phyloP scores from a whole-genome alignment of 208 protist genomes.

The Leishmania aethiopica region DNA sequence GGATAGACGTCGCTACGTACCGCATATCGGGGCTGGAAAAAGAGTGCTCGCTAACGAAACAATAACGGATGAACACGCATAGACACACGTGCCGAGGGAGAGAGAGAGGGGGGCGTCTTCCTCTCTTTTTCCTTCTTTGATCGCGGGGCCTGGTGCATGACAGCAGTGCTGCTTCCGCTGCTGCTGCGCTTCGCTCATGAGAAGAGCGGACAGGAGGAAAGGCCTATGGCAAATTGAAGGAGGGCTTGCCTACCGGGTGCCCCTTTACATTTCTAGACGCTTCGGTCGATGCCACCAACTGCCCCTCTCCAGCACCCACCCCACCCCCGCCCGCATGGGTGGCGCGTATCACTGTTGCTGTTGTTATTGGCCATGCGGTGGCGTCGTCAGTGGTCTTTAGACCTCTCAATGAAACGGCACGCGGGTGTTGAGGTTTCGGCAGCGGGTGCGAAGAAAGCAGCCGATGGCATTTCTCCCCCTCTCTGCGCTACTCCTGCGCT shows the following conservation, averaged over 20 bases:
- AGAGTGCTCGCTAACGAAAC: neutral
- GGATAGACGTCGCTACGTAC: no score
- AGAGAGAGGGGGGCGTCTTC: neutral
- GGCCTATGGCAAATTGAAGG: neutral
- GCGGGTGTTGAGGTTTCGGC: neutral
- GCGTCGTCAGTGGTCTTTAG: neutral
- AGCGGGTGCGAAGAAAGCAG: neutral
- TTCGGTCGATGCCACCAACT: neutral
- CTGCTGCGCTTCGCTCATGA: neutral
- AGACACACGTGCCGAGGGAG: no score
- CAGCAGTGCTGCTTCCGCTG: neutral
- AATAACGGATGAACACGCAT: neutral
- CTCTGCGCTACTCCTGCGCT: neutral
- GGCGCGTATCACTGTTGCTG: neutral
- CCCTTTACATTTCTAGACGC: neutral
- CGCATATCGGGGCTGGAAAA: neutral
- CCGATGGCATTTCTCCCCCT: neutral
- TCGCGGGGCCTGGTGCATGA: neutral
- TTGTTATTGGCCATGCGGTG: neutral
- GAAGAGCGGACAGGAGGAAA: neutral
- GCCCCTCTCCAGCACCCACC: no score
- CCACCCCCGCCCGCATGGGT: no score
- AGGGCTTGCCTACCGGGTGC: neutral
- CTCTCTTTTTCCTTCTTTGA: constrained; percentile 12
- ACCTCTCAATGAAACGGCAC: neutral